Evolutionary conservation across 805 yeast genomes (phyloP).

Genomic region (Blastobotrys muscicola): DNA sequence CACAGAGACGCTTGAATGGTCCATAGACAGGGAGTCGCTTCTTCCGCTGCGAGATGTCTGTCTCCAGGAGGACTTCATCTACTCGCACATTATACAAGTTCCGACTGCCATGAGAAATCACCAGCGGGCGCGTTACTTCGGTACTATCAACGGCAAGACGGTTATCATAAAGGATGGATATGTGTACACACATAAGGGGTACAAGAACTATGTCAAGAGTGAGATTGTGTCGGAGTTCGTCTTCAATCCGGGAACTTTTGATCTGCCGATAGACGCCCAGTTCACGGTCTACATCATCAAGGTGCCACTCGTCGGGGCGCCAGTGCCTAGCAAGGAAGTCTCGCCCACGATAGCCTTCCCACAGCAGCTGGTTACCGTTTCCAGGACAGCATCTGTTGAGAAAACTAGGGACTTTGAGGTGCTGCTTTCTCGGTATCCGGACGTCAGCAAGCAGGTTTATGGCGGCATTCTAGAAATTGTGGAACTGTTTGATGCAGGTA

Average conservation of each 20-base stretch:
- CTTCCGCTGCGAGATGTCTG: constrained; percentile 42
- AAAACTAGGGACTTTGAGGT: constrained; percentile 25
- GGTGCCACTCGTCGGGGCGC: constrained; percentile 41
- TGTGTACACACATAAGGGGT: constrained; percentile 51
- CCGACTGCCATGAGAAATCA: constrained; percentile 16
- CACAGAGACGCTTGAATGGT: constrained; percentile 35
- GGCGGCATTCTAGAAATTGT: constrained; percentile 33
- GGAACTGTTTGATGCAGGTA: constrained; percentile 30
- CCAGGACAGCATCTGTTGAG: not conserved
- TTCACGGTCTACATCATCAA: constrained; percentile 53
- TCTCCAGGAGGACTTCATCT: constrained; percentile 49
- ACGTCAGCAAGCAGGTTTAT: constrained; percentile 31
- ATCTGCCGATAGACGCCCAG: constrained; percentile 45
- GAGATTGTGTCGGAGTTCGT: constrained; percentile 39
- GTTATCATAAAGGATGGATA: constrained; percentile 45
- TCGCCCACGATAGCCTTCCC: constrained; percentile 11
- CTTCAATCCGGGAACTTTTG: constrained; percentile 47
- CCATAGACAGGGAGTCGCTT: constrained; percentile 32
- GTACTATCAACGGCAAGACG: constrained; percentile 33
- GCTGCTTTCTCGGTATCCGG: constrained; percentile 33
- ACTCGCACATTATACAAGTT: constrained; percentile 48
- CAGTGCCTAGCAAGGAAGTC: constrained; percentile 18
- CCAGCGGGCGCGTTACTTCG: constrained; percentile 18
- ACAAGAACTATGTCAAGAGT: constrained; percentile 36
- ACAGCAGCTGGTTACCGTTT: constrained; percentile 3